Conservation (phyloP, 73 alveolate genomes). For the Durusdinium trenchii region DNA sequence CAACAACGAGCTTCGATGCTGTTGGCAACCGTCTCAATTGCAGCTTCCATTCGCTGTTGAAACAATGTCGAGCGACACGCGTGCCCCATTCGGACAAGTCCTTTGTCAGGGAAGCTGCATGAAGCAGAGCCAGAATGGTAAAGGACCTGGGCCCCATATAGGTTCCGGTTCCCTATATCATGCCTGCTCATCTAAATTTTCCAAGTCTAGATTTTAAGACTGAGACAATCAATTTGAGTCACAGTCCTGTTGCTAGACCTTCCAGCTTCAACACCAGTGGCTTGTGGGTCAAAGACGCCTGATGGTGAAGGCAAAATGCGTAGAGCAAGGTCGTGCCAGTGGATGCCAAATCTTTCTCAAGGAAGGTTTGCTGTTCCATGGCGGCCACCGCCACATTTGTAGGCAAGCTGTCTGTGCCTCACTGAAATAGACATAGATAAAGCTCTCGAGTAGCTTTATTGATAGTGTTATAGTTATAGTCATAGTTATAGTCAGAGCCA, state of each 20-base stretch:
- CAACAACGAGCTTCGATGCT: no score
- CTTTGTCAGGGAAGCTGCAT: no score
- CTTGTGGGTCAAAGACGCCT: conserved; percentile 15
- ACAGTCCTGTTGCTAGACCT: conserved; percentile 51
- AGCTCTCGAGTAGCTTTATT: no score
- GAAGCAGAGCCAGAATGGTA: no score
- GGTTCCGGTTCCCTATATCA: no score
- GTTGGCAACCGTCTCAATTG: background rate
- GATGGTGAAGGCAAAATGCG: conserved; percentile 21
- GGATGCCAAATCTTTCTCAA: background rate
- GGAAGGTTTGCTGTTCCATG: background rate
- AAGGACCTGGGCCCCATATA: no score
- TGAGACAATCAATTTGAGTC: no score
- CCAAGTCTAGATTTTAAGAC: no score
- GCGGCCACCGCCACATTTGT: conserved; percentile 21
- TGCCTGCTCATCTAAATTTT: no score
- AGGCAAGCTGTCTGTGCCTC: conserved; percentile 43
- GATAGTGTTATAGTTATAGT: no score
- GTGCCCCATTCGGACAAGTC: conserved; percentile 56
- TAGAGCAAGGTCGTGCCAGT: background rate
- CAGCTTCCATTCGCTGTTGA: background rate
- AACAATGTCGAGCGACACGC: background rate
- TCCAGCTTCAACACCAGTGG: background rate
- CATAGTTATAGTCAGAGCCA: no score
- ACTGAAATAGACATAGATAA: no score